Base-by-base conservation (phyloP, 2,329 filamentous ascomycete genomes). In the Paracamarosporium sp. region DNA sequence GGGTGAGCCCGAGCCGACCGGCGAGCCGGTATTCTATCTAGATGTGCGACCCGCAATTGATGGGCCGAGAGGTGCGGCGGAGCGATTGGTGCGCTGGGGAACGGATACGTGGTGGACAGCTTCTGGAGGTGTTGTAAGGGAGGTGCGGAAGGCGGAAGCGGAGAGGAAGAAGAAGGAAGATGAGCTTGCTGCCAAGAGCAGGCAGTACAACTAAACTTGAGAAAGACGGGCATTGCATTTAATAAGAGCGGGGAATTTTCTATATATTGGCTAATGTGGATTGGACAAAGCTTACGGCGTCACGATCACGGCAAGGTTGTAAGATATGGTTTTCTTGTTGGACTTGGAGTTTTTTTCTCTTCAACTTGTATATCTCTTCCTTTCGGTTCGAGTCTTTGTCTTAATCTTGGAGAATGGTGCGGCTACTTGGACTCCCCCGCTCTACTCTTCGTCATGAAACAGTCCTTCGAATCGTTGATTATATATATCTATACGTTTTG, bases 51-150 rank as follows among this genome's bases (percentile, higher is more conserved):
- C 95, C 1, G 95, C 95, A 3, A 80, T 97, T 40, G 88, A 90
- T 75, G 92, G 91, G 0, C 93, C 93, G 3, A 89, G 86, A 1
- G 89, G 89, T 25, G 90, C 92, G 0, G 86, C 88, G 3, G 95
- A 98, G 81, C 85, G 95, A 50, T 78, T 93, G 59, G 87, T 97
- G 73, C 83, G 93, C 70, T 98, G 93, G 92, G 90, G 93, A 50
- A 93, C 91, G 9, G 94, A 98, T 77, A 85, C 96, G 8, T 99
- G 95, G 95, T 97, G 92, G 88, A 88, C 86, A 65, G 93, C 93
- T 0, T 91, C 87, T 53, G 93, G 93, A 0, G 91, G 88, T 12
- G 85, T 85, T 55, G 87, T 85, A 15, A 78, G 85, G 57, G 82
- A 84, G 65, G 70, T 81, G 41, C 67, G 61, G 57, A 76, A 69